These are phyloP conservation scores for Dryas alaskensis DNA, from an alignment of 306 rosid species.

Conservation along the genomic window DNA sequence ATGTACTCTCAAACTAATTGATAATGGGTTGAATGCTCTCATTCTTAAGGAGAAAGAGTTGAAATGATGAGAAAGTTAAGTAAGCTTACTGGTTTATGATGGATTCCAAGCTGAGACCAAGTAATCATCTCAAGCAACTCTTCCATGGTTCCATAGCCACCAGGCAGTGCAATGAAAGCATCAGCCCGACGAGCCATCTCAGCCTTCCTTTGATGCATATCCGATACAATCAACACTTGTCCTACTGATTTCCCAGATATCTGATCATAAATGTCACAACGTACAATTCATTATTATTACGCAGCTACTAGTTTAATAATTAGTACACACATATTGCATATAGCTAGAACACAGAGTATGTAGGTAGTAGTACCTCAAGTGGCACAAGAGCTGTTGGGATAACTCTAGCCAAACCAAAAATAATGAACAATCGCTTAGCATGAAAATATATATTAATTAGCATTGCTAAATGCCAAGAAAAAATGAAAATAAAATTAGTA, in stretches of 20 bases:
- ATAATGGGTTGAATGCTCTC: too few relatives aligned
- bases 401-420: slow-evolving; percentile 17
- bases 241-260: slow-evolving; percentile 30
- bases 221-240: slow-evolving; percentile 30
- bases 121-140: slow-evolving; percentile 40
- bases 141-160: slow-evolving; percentile 42
- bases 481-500: too few relatives aligned
- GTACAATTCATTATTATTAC: too few relatives aligned
- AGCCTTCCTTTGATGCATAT: slow-evolving; percentile 35
- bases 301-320: too few relatives aligned
- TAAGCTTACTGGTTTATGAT: slow-evolving; percentile 38
- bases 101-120: slow-evolving; percentile 47
- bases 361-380: slow-evolving; percentile 3
- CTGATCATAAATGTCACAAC: slow-evolving; percentile 8
- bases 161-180: slow-evolving; percentile 35
- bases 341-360: neutral
- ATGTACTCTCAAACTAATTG: too few relatives aligned
- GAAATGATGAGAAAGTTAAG: neutral
- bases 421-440: neutral
- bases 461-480: too few relatives aligned
- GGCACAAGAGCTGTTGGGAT: slow-evolving; percentile 36
- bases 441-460: too few relatives aligned
- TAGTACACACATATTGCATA: too few relatives aligned
- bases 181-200: slow-evolving; percentile 33
- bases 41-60: too few relatives aligned